These are phyloP conservation scores for Epichloe sibirici DNA, from an alignment of 2,329 filamentous ascomycete genomes.

Conservation along the genomic window DNA sequence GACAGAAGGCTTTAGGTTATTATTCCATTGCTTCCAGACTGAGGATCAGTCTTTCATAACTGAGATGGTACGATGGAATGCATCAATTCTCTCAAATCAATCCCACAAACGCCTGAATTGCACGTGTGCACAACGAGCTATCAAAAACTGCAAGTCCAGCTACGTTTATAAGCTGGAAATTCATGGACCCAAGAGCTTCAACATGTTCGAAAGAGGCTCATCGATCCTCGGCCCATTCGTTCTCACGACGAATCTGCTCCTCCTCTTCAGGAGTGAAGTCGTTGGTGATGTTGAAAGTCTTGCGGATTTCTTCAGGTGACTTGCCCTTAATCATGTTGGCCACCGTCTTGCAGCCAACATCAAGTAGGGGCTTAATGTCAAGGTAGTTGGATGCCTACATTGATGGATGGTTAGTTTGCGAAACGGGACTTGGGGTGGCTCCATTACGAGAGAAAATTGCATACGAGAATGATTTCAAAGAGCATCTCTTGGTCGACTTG, in stretches of 20 bases:
- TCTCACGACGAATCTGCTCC: constrained; percentile 88
- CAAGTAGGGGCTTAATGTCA: constrained; percentile 94
- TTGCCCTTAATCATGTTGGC: constrained; percentile 99
- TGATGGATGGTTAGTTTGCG: neutral
- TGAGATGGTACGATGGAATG: constrained; percentile 3
- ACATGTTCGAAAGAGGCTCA: constrained; percentile 25
- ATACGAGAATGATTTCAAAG: constrained; percentile 93
- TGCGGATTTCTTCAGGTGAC: constrained; percentile 96
- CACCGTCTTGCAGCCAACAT: constrained; percentile 92
- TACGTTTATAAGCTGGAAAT: neutral
- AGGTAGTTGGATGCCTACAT: constrained; percentile 88
- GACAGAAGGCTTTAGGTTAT: neutral
- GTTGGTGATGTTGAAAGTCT: constrained; percentile 99
- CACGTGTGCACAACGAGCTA: neutral
- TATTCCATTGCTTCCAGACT: neutral
- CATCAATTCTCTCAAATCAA: constrained; percentile 4
- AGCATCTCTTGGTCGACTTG: constrained; percentile 99
- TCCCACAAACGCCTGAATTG: constrained; percentile 12
- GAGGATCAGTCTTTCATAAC: neutral
- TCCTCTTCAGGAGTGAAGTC: constrained; percentile 99
- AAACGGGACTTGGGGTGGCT: neutral
- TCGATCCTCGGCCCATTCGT: constrained; percentile 82
- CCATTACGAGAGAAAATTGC: constrained; percentile 19
- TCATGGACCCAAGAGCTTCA: neutral
- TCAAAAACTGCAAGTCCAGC: neutral